phyloP scores from a whole-genome alignment of 2,329 filamentous ascomycete genomes.

The Aspergillus sp. region DNA sequence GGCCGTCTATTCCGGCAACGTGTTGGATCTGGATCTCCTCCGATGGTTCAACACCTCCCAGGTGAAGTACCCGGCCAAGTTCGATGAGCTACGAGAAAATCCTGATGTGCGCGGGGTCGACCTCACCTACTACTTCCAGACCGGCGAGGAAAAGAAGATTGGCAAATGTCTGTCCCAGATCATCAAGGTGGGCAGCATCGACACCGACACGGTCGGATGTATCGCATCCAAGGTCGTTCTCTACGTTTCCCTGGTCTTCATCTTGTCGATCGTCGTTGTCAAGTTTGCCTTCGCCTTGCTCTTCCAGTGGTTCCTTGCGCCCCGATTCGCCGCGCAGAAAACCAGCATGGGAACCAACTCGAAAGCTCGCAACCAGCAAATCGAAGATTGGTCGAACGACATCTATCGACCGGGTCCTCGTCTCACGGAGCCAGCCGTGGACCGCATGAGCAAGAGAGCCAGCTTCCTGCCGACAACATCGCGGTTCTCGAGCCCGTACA shows the following conservation, averaged over 20 bases:
- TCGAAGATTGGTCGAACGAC: conserved; percentile 96
- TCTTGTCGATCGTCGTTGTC: conserved; percentile 79
- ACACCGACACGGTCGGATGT: conserved; percentile 94
- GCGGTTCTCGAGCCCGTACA: conserved; percentile 88
- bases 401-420: conserved; percentile 90
- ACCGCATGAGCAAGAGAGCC: conserved; percentile 73
- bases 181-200: conserved; percentile 92
- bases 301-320: conserved; percentile 95
- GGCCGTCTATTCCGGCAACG: conserved; percentile 90
- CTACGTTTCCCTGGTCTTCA: conserved; percentile 88
- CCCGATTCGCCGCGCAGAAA: conserved; percentile 78
- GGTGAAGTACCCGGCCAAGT: conserved; percentile 71
- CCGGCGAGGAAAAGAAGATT: conserved; percentile 71
- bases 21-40: conserved; percentile 84
- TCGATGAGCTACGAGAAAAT: conserved; percentile 75
- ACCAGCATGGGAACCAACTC: conserved; percentile 79
- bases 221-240: conserved; percentile 97
- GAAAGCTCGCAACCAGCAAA: conserved; percentile 85
- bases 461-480: conserved; percentile 94
- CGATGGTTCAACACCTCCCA: conserved; percentile 85
- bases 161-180: conserved; percentile 89
- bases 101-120: conserved; percentile 76
- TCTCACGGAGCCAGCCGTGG: conserved; percentile 68
- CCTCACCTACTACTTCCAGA: conserved; percentile 84
- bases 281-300: conserved; percentile 86